Evolutionary conservation across 1,139 yeast genomes (phyloP), one percentile per base, ranked within the genome.

Genomic region (Debaryomyces robertsiae): DNA sequence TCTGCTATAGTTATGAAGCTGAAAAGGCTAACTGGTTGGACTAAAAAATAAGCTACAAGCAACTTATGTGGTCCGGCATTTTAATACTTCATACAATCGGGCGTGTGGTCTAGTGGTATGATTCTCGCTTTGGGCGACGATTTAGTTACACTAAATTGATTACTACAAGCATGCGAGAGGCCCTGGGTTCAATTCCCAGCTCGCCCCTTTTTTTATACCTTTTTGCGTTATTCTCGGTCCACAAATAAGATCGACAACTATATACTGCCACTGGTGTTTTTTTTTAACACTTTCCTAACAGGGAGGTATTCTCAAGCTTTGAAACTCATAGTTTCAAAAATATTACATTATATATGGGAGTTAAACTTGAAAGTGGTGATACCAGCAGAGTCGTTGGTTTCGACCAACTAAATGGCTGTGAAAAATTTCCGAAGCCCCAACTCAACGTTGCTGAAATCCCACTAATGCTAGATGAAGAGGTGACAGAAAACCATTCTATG

Each of bases 21-120:
- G n/a, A n/a, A n/a, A n/a, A n/a, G n/a, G n/a, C n/a, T n/a, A n/a
- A n/a, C n/a, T n/a, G n/a, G n/a, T n/a, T n/a, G n/a, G n/a, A n/a
- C n/a, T n/a, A n/a, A n/a, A n/a, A n/a, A n/a, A n/a, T n/a, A n/a
- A n/a, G n/a, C n/a, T n/a, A n/a, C n/a, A n/a, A n/a, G n/a, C n/a
- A n/a, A n/a, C n/a, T n/a, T n/a, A n/a, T n/a, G n/a, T n/a, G n/a
- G n/a, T n/a, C n/a, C n/a, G n/a, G n/a, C n/a, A n/a, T n/a, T n/a
- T n/a, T n/a, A n/a, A n/a, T n/a, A n/a, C n/a, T n/a, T n/a, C n/a
- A n/a, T n/a, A n/a, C n/a, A n/a, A n/a, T n/a, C 15, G 57, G 57
- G 57, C 55, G 57, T 50, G 55, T 52, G 57, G 57, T 52, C 57
- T 52, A 52, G 57, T 52, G 57, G 57, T 52, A 52, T 52, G 57